A percentile compares a stretch with the other conserved stretches of the same genome.
Conservation (phyloP, 2,329 filamentous ascomycete genomes). For the Monilinia polystroma region DNA sequence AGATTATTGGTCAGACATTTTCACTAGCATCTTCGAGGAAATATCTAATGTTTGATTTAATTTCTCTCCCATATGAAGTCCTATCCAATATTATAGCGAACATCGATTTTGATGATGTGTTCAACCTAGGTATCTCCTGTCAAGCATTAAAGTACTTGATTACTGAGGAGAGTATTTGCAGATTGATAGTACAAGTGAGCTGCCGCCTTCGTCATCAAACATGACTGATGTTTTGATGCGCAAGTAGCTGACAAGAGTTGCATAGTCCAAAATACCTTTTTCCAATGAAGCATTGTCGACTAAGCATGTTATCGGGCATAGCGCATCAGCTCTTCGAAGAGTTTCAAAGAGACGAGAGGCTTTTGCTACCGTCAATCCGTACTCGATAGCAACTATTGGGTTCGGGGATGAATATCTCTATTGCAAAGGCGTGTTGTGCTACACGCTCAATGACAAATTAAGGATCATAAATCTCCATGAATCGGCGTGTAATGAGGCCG, state of each 20-base stretch:
- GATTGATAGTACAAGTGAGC: conserved; percentile 35
- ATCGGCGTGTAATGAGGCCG: conserved; percentile 51
- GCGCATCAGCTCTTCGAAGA: conserved; percentile 56
- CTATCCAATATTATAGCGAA: conserved; percentile 34
- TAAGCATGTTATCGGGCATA: conserved; percentile 36
- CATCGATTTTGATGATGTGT: conserved; percentile 39
- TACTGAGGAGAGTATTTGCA: conserved; percentile 37
- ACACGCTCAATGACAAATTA: conserved; percentile 54
- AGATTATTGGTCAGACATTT: neutral
- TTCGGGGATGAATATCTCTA: conserved; percentile 63
- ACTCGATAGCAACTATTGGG: conserved; percentile 58
- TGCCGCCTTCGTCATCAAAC: conserved; percentile 3
- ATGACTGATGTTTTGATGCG: neutral
- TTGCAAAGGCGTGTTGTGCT: conserved; percentile 62
- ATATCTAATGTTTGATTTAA: conserved; percentile 35
- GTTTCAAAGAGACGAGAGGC: conserved; percentile 61
- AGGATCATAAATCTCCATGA: conserved; percentile 58
- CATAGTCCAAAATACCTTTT: conserved; percentile 35
- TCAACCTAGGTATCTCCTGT: conserved; percentile 36
- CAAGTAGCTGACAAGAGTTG: conserved; percentile 13
- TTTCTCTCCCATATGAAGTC: conserved; percentile 39
- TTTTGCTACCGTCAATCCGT: conserved; percentile 61
- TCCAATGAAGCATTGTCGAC: conserved; percentile 35
- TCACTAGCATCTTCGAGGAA: neutral
- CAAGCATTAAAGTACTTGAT: conserved; percentile 34